Percentiles rank a stretch among this genome's conserved stretches.
Evolutionary conservation across 148 eudicot genomes (phyloP).

Genomic region (Diospyros kaki): DNA sequence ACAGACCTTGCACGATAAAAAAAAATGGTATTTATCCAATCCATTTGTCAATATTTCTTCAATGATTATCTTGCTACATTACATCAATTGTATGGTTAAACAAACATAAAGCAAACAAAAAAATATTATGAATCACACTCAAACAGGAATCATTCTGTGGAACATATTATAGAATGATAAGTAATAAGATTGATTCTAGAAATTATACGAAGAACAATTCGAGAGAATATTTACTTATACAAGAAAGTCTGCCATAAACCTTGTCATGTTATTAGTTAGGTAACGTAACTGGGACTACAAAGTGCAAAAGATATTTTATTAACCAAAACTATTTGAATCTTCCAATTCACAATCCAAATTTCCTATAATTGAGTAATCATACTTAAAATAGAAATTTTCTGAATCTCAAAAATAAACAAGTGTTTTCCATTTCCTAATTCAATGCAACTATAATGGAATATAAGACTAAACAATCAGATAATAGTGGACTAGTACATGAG

Average conservation of each 20-base stretch:
- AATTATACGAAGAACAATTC: neutral
- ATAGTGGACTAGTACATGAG: too few species aligned
- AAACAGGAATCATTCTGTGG: neutral
- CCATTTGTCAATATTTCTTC: neutral
- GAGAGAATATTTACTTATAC: neutral
- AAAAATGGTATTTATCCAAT: neutral
- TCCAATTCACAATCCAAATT: neutral
- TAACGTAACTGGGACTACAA: neutral
- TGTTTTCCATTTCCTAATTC: neutral
- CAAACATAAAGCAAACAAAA: neutral
- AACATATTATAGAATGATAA: neutral
- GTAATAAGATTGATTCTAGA: neutral
- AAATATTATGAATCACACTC: slow-evolving; percentile 1
- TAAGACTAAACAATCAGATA: too few species aligned
- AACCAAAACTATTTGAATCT: neutral
- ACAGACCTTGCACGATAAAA: neutral
- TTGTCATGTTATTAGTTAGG: too few species aligned
- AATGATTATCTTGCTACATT: neutral
- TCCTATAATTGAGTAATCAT: neutral
- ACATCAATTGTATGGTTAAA: neutral
- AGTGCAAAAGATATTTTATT: neutral
- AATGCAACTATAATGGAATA: too few species aligned
- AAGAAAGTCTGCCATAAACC: neutral
- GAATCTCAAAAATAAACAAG: neutral
- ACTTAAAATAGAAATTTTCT: neutral